A percentile compares a stretch with the other conserved stretches of the same genome.
Evolutionary conservation across 768 basidiomycete genomes (phyloP).

Genomic region (Cystofilobasidium bisporidii): DNA sequence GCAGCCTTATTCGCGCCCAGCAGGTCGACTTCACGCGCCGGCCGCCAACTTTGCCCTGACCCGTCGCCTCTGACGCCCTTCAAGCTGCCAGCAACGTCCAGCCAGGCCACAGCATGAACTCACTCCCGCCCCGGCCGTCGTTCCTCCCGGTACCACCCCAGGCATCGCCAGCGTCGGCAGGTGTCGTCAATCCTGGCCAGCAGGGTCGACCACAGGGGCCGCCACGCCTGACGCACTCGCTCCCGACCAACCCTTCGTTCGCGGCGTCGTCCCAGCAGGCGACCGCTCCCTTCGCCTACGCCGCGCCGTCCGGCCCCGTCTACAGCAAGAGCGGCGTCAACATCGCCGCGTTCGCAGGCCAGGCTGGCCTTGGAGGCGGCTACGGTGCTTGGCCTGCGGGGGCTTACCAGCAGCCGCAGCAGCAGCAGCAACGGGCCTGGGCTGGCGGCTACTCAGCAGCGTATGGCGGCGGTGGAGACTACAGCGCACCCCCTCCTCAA

Average conservation of each 20-base stretch:
- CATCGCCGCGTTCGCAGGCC: not conserved
- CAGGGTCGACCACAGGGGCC: not conserved
- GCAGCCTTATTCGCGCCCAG: too few relatives aligned
- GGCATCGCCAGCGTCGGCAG: not conserved
- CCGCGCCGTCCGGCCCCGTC: not conserved
- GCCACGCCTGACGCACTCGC: not conserved
- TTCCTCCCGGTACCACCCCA: not conserved
- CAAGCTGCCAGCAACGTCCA: not conserved
- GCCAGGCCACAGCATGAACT: not conserved
- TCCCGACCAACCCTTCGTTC: not conserved
- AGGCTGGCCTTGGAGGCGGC: not conserved
- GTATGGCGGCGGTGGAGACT: not conserved
- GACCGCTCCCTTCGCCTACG: not conserved
- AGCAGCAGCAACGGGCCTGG: too few relatives aligned
- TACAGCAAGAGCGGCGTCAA: not conserved
- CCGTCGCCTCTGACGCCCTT: too few relatives aligned
- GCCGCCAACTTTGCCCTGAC: too few relatives aligned
- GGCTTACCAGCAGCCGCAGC: not conserved
- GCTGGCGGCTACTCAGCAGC: not conserved
- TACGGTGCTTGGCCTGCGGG: not conserved
- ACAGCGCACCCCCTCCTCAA: not conserved
- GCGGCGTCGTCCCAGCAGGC: not conserved
- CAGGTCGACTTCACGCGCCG: too few relatives aligned
- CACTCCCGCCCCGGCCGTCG: slow-evolving; percentile 1
- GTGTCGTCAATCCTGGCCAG: not conserved